phyloP scores from a whole-genome alignment of 1,284 basidiomycete species.

The Vanrija humicola region DNA sequence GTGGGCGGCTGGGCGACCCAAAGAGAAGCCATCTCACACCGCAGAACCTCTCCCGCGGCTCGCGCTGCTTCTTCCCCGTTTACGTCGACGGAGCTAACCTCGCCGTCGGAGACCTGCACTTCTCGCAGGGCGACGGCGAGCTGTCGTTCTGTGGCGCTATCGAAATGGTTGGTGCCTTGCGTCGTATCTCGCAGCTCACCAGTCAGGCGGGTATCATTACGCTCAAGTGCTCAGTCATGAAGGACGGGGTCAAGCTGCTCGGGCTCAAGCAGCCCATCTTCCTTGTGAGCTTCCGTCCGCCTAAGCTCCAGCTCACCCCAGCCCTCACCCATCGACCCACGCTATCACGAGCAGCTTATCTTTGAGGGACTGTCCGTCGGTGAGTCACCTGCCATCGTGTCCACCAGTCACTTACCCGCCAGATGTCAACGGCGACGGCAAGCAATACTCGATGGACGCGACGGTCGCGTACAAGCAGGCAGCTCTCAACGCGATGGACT shows the following conservation, averaged over 20 bases:
- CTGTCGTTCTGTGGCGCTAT: conserved; percentile 12
- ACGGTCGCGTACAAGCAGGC: conserved; percentile 64
- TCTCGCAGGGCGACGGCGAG: conserved; percentile 74
- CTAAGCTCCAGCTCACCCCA: not conserved
- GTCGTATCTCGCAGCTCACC: not conserved
- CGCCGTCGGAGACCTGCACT: conserved; percentile 71
- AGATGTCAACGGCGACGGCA: conserved; percentile 13
- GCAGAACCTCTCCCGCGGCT: conserved; percentile 4
- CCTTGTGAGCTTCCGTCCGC: not conserved
- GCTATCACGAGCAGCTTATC: conserved; percentile 13
- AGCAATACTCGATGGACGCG: conserved; percentile 11
- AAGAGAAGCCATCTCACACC: not conserved
- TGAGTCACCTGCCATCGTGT: no score
- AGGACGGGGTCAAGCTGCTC: conserved; percentile 6
- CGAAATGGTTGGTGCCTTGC: conserved; percentile 49
- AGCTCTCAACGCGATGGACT: conserved; percentile 68
- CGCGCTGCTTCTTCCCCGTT: conserved; percentile 53
- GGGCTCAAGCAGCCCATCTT: conserved; percentile 13
- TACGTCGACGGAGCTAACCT: conserved; percentile 69
- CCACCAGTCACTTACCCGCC: not conserved
- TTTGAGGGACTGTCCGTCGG: conserved; percentile 9
- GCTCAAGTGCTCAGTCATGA: conserved; percentile 5
- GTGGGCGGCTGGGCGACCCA: conserved; percentile 56
- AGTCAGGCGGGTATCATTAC: conserved; percentile 4
- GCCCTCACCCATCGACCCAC: conserved; percentile 15